Conservation (phyloP, 306 rosid genomes). For the Cucumis cinereus region DNA sequence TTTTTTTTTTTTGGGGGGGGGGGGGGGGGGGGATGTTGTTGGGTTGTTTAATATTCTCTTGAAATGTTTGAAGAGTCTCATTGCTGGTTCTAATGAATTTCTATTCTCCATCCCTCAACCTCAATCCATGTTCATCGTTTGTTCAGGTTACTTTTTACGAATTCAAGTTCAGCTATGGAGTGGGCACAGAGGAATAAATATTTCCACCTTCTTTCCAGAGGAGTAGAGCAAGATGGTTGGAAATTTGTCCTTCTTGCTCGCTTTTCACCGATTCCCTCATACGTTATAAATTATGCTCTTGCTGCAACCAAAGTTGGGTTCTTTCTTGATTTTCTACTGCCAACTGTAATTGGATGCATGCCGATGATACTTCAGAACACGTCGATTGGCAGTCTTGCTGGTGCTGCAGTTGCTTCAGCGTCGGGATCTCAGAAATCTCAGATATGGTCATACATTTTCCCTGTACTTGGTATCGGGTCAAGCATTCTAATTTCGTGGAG, state of each 20-base stretch:
- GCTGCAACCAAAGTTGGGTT: conserved; percentile 83
- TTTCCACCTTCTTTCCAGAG: conserved; percentile 56
- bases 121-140: neutral
- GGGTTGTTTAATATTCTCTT: neutral
- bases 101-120: neutral
- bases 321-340: conserved; percentile 72
- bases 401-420: conserved; percentile 73
- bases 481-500: conserved; percentile 74
- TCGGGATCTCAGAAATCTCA: conserved; percentile 51
- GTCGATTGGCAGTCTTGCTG: conserved; percentile 90
- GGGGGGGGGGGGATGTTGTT: no score
- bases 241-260: conserved; percentile 93
- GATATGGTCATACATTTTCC: conserved; percentile 68
- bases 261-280: conserved; percentile 89
- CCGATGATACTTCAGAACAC: conserved; percentile 96
- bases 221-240: conserved; percentile 97
- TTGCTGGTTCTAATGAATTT: neutral
- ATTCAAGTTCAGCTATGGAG: conserved; percentile 66
- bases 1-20: no score
- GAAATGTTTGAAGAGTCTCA: neutral
- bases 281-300: conserved; percentile 74
- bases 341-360: conserved; percentile 66
- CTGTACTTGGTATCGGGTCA: conserved; percentile 56
- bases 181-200: conserved; percentile 75
- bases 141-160: conserved; percentile 61